Conservation (phyloP, 176 grass and related monocot species). For the Rhipidocladum racemiflorum region DNA sequence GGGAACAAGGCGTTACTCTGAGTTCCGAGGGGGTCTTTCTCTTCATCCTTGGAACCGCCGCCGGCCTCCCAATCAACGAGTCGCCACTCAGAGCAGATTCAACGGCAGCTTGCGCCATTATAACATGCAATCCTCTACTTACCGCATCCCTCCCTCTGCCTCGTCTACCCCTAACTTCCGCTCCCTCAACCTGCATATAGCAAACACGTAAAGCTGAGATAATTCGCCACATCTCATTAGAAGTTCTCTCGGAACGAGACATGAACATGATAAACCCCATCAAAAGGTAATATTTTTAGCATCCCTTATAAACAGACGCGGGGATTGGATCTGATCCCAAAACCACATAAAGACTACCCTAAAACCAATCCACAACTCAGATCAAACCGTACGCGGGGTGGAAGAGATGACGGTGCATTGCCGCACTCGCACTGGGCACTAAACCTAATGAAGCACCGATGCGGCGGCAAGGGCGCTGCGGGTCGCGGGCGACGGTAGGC, state of each 20-base stretch:
- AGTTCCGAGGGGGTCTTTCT: slow-evolving; percentile 85
- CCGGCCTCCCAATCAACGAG: slow-evolving; percentile 35
- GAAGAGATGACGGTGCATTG: not conserved
- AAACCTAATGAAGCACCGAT: not conserved
- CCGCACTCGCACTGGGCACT: not conserved
- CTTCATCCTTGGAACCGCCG: slow-evolving; percentile 51
- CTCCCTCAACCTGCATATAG: not conserved
- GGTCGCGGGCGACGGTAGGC: not conserved
- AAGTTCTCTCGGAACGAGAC: not conserved
- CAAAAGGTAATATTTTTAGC: not conserved
- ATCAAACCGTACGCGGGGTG: not conserved
- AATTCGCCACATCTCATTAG: not conserved
- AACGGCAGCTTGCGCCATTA: slow-evolving; percentile 65
- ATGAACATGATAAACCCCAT: not conserved
- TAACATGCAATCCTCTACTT: slow-evolving; percentile 9
- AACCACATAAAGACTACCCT: not conserved
- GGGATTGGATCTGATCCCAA: not conserved
- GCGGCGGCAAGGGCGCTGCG: not conserved
- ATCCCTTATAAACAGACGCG: not conserved
- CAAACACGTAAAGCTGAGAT: not conserved
- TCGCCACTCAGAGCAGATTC: slow-evolving; percentile 37
- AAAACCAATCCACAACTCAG: not conserved
- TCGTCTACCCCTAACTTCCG: not conserved
- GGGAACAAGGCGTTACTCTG: slow-evolving; percentile 40
- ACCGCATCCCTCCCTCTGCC: slow-evolving; percentile 5